Percentiles rank a stretch among this genome's conserved stretches.
These are phyloP conservation scores for Nemania sp. DNA, from an alignment of 2,329 filamentous ascomycete species.

Conservation along the genomic window DNA sequence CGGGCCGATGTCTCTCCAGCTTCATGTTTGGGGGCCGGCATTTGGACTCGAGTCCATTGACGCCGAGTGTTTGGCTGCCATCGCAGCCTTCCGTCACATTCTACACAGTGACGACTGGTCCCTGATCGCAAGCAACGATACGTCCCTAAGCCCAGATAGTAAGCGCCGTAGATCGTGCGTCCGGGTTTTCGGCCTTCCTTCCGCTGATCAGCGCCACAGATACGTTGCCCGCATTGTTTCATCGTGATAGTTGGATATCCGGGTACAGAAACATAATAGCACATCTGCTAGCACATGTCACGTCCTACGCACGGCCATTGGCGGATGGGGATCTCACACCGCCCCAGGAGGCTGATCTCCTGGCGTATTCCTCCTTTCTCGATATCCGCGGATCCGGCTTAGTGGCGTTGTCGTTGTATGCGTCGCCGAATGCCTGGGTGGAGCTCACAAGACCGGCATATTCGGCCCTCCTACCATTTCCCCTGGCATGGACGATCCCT, in stretches of 20 bases:
- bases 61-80: slow-evolving; percentile 82
- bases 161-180: slow-evolving; percentile 44
- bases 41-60: slow-evolving; percentile 91
- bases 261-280: slow-evolving; percentile 66
- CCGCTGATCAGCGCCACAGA: slow-evolving; percentile 47
- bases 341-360: slow-evolving; percentile 50
- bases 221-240: slow-evolving; percentile 58
- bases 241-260: slow-evolving; percentile 57
- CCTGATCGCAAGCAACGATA: slow-evolving; percentile 74
- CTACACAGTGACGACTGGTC: slow-evolving; percentile 66
- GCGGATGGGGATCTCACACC: slow-evolving; percentile 46
- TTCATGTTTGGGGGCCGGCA: slow-evolving; percentile 89
- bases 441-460: slow-evolving; percentile 78
- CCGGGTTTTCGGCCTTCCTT: slow-evolving; percentile 20
- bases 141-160: slow-evolving; percentile 72
- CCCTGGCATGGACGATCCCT: slow-evolving; percentile 85
- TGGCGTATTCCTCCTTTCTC: slow-evolving; percentile 70
- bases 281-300: slow-evolving; percentile 51
- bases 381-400: slow-evolving; percentile 75
- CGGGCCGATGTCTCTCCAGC: slow-evolving; percentile 59
- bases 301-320: slow-evolving; percentile 38
- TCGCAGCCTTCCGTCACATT: slow-evolving; percentile 73
- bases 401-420: slow-evolving; percentile 85
- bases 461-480: slow-evolving; percentile 79
- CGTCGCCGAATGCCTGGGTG: slow-evolving; percentile 87